These are phyloP conservation scores for Dalbergia cochinchinensis DNA, from an alignment of 306 rosid genomes.

Conservation along the genomic window DNA sequence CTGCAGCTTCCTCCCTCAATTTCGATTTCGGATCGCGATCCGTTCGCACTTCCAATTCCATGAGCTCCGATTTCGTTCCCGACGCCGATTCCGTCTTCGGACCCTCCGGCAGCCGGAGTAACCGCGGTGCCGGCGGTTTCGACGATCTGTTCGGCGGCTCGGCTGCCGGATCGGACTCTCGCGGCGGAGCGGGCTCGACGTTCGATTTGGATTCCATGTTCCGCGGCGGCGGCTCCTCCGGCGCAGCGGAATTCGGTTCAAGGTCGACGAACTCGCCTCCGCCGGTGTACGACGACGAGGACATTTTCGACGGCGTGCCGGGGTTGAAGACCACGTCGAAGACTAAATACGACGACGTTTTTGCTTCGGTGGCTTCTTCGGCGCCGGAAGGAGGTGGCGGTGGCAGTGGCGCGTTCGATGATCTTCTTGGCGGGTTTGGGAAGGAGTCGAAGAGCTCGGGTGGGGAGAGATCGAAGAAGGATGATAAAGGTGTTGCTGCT, in stretches of 20 bases:
- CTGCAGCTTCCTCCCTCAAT: constrained; percentile 30
- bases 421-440: constrained; percentile 85
- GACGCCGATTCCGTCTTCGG: constrained; percentile 67
- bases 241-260: constrained; percentile 40
- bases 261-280: constrained; percentile 64
- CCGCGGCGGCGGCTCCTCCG: constrained; percentile 41
- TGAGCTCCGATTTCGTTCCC: constrained; percentile 29
- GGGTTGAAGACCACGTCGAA: constrained; percentile 77
- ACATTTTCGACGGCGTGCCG: constrained; percentile 85
- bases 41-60: constrained; percentile 54
- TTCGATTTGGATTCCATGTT: constrained; percentile 74
- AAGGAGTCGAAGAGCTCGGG: constrained; percentile 65
- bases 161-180: constrained; percentile 57
- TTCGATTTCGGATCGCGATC: constrained; percentile 83
- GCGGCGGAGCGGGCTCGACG: constrained; percentile 52
- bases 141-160: constrained; percentile 66
- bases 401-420: constrained; percentile 65
- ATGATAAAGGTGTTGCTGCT: constrained; percentile 57
- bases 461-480: constrained; percentile 57
- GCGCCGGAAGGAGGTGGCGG: constrained; percentile 46
- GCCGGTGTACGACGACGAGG: constrained; percentile 89
- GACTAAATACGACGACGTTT: constrained; percentile 67
- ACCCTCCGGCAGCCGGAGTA: constrained; percentile 51
- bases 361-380: constrained; percentile 59
- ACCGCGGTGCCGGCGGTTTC: constrained; percentile 52